A percentile compares a stretch with the other conserved stretches of the same genome.
These are phyloP conservation scores for Chimonanthus praecox DNA, from an alignment of 164 flowering plant species.

Conservation along the genomic window DNA sequence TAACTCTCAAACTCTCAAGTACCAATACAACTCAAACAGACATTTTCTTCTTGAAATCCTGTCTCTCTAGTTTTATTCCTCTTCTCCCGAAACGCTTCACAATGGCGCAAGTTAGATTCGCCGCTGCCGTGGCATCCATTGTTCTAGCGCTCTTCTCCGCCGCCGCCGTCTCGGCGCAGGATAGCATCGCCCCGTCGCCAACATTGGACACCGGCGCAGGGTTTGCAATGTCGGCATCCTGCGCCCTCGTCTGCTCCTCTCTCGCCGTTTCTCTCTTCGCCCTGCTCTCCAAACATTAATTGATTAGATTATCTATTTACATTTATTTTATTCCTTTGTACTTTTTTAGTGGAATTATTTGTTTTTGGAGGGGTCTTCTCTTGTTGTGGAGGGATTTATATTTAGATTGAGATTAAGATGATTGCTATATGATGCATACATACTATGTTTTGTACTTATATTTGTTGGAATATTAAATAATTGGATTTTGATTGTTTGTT, in stretches of 20 bases:
- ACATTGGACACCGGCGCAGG: constrained; percentile 3
- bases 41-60: not conserved
- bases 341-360: no score
- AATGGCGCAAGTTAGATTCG: not conserved
- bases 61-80: not conserved
- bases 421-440: no score
- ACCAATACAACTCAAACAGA: not conserved
- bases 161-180: constrained; percentile 1
- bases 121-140: not conserved
- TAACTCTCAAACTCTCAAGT: not conserved
- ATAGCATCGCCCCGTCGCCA: constrained; percentile 4
- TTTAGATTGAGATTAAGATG: no score
- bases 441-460: no score
- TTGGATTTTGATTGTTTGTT: no score
- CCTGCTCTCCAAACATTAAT: not conserved
- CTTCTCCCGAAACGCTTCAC: not conserved
- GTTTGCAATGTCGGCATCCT: not conserved
- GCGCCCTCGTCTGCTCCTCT: not conserved
- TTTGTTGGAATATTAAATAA: no score
- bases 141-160: not conserved
- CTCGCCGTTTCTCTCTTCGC: not conserved
- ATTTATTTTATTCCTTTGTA: no score
- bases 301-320: no score
- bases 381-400: no score
- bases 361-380: no score